Conservation (phyloP, 116 monocot species). For the Dioscorea cayenensis region DNA sequence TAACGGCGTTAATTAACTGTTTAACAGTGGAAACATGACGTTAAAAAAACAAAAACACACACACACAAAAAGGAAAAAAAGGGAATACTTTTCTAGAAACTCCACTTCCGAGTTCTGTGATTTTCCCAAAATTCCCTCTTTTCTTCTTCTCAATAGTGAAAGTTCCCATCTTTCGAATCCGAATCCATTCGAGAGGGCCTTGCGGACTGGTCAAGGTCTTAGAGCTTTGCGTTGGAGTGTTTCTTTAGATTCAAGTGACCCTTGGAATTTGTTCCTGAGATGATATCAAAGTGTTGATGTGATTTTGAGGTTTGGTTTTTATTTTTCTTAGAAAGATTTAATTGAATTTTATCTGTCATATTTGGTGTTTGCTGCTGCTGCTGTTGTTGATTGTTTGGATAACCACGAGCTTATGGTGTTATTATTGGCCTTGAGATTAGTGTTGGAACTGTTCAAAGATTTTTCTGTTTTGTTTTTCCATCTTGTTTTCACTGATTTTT, state of each 20-base stretch:
- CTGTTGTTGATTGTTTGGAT: too few relatives aligned
- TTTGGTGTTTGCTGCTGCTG: neutral
- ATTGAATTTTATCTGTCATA: neutral
- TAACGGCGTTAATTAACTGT: too few relatives aligned
- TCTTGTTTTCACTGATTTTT: too few relatives aligned
- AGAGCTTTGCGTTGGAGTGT: neutral
- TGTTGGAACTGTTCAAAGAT: too few relatives aligned
- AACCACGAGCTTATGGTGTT: too few relatives aligned
- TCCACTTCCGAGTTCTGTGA: neutral
- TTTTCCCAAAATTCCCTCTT: too few relatives aligned
- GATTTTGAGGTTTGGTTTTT: neutral
- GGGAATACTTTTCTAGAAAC: neutral
- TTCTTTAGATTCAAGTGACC: neutral
- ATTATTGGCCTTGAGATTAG: too few relatives aligned
- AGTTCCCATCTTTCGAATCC: neutral
- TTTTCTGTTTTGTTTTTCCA: too few relatives aligned
- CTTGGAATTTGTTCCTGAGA: neutral
- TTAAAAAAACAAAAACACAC: neutral
- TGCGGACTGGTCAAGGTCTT: neutral
- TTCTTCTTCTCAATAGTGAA: neutral
- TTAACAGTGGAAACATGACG: neutral
- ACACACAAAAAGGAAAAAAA: neutral
- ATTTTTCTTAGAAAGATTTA: neutral
- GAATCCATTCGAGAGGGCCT: neutral
- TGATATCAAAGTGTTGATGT: neutral